These are phyloP conservation scores for Lentinula boryana DNA, from an alignment of 768 basidiomycete genomes.

Conservation along the genomic window DNA sequence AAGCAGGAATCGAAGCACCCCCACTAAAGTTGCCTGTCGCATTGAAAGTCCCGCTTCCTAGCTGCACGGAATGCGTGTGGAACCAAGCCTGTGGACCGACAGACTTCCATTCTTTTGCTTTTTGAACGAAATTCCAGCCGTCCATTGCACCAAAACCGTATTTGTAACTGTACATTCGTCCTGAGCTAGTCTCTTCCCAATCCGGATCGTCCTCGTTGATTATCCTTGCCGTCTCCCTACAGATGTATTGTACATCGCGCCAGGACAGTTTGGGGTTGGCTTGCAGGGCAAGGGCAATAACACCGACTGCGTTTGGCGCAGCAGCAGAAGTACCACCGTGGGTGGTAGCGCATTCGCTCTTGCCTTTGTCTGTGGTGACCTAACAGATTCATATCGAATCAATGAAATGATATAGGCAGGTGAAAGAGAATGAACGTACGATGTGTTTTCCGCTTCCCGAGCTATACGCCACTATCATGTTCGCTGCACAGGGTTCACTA, in stretches of 20 bases:
- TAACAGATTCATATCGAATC: slow-evolving; percentile 25
- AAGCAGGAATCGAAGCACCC: slow-evolving; percentile 53
- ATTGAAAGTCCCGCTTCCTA: slow-evolving; percentile 56
- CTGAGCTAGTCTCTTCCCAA: slow-evolving; percentile 78
- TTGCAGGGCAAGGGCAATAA: slow-evolving; percentile 85
- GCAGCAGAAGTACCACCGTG: slow-evolving; percentile 99
- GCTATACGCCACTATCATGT: slow-evolving; percentile 93
- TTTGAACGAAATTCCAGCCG: slow-evolving; percentile 74
- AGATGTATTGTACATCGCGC: slow-evolving; percentile 93
- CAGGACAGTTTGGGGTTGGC: slow-evolving; percentile 92
- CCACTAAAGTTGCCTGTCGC: slow-evolving; percentile 47
- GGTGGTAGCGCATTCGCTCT: slow-evolving; percentile 68
- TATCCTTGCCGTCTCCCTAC: slow-evolving; percentile 65
- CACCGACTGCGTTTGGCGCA: slow-evolving; percentile 92
- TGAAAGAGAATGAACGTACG: slow-evolving; percentile 41
- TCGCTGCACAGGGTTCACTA: slow-evolving; percentile 96
- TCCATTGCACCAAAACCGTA: slow-evolving; percentile 93
- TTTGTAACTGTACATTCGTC: slow-evolving; percentile 74
- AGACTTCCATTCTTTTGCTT: slow-evolving; percentile 73
- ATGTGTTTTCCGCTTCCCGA: slow-evolving; percentile 93
- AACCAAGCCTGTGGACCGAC: slow-evolving; percentile 97
- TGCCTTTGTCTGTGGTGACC: slow-evolving; percentile 93
- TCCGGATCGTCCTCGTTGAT: slow-evolving; percentile 90
- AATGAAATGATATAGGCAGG: slow-evolving; percentile 9
- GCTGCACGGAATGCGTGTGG: slow-evolving; percentile 63